Conservation (phyloP, 2,329 filamentous ascomycete genomes). For the Diaporthe sp. region DNA sequence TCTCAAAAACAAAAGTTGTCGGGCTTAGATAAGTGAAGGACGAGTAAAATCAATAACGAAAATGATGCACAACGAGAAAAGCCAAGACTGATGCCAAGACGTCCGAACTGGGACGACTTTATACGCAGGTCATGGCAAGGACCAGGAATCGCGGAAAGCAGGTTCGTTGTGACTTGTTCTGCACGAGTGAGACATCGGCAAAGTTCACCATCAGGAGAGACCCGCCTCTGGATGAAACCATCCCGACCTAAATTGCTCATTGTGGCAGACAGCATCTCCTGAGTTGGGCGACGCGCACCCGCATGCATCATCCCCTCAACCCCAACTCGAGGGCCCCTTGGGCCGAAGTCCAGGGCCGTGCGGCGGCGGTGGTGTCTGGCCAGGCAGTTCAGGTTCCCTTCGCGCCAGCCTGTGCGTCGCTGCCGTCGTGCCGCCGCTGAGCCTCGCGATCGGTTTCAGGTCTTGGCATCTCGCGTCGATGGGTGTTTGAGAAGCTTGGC, state of each 20-base stretch:
- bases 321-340: background rate
- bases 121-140: background rate
- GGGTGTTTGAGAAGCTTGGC: constrained; percentile 13
- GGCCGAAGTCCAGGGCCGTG: background rate
- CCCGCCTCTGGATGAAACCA: background rate
- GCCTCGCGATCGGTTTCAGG: constrained; percentile 8
- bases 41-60: background rate
- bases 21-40: background rate
- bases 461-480: background rate
- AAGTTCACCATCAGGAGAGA: background rate
- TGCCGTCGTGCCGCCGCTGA: background rate
- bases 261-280: background rate
- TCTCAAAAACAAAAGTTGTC: background rate
- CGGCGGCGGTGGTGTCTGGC: background rate
- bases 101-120: background rate
- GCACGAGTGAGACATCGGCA: background rate
- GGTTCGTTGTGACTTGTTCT: background rate
- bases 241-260: background rate
- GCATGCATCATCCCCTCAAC: too few species aligned
- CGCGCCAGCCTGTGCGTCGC: background rate
- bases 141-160: too few species aligned
- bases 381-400: background rate
- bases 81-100: background rate
- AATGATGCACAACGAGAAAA: background rate
- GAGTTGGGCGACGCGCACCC: background rate